phyloP scores from a whole-genome alignment of 257 asterid species.

The Anisodus tanguticus region DNA sequence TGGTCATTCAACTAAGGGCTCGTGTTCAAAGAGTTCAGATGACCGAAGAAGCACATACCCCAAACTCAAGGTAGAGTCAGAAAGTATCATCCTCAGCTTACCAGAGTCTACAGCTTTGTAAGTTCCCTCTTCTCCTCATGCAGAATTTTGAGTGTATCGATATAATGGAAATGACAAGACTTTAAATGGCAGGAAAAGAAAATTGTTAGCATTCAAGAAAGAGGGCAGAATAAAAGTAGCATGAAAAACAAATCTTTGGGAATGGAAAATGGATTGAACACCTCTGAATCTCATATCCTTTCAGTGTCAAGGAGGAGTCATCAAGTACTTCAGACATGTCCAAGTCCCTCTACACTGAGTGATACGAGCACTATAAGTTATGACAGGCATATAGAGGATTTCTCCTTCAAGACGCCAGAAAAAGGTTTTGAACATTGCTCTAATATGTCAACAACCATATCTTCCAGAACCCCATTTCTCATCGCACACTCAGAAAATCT shows the following conservation, averaged over 20 bases:
- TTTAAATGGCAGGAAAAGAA: conserved; percentile 44
- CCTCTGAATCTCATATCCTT: conserved; percentile 39
- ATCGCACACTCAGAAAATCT: conserved; percentile 34
- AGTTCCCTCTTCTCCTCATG: conserved; percentile 25
- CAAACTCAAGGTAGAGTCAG: conserved; percentile 37
- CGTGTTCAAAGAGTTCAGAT: conserved; percentile 60
- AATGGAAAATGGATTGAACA: conserved; percentile 42
- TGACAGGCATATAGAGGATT: conserved; percentile 49
- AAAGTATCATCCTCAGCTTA: conserved; percentile 40
- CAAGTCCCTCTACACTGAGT: conserved; percentile 56
- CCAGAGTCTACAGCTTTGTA: conserved; percentile 38
- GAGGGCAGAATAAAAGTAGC: conserved; percentile 47
- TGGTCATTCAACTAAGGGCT: conserved; percentile 75
- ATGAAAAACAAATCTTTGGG: conserved; percentile 39
- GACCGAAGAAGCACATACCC: conserved; percentile 44
- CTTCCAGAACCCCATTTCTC: conserved; percentile 33
- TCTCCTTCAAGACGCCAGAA: conserved; percentile 39
- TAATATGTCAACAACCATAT: conserved; percentile 41
- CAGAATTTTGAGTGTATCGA: conserved; percentile 8
- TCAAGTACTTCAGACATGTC: conserved; percentile 37
- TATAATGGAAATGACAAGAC: background rate
- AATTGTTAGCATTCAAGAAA: conserved; percentile 34
- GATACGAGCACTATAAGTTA: conserved; percentile 54
- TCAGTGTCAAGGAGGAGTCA: conserved; percentile 49
- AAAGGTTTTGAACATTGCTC: conserved; percentile 38